These are phyloP conservation scores for Serendipita sp. DNA, from an alignment of 768 basidiomycete genomes.

Conservation along the genomic window DNA sequence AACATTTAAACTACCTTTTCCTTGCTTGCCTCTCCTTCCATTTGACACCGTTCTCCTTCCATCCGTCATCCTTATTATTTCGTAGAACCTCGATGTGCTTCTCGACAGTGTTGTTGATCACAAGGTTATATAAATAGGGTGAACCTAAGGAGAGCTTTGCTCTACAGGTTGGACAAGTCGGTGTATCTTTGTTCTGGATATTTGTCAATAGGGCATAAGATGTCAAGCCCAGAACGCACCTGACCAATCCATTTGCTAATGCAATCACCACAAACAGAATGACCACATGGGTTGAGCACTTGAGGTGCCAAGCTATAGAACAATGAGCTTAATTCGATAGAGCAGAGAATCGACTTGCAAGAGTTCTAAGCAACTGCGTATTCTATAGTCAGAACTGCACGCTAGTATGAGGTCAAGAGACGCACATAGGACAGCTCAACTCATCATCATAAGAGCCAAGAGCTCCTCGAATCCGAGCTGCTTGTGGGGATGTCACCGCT, in stretches of 20 bases:
- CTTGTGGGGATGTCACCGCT: background rate
- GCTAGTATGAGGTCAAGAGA: conserved; percentile 28
- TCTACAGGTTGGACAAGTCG: background rate
- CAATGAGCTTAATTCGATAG: conserved; percentile 9
- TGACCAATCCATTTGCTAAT: background rate
- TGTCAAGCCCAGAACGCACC: background rate
- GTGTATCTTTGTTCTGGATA: background rate
- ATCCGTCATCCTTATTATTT: background rate
- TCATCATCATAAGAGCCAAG: conserved; percentile 3
- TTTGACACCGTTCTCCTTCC: background rate
- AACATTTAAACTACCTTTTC: background rate
- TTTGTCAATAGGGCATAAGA: background rate
- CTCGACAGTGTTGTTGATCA: background rate
- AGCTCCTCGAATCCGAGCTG: background rate
- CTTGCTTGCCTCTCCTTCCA: background rate
- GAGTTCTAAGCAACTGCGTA: background rate
- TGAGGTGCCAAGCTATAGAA: conserved; percentile 25
- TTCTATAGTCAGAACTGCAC: background rate
- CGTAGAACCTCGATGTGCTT: conserved; percentile 1
- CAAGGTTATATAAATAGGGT: background rate
- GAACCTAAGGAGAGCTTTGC: background rate
- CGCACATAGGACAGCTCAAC: background rate
- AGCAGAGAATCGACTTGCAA: background rate
- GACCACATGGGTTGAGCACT: background rate
- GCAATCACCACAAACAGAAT: background rate